phyloP scores from a whole-genome alignment of 257 asterid species.

The Striga asiatica region DNA sequence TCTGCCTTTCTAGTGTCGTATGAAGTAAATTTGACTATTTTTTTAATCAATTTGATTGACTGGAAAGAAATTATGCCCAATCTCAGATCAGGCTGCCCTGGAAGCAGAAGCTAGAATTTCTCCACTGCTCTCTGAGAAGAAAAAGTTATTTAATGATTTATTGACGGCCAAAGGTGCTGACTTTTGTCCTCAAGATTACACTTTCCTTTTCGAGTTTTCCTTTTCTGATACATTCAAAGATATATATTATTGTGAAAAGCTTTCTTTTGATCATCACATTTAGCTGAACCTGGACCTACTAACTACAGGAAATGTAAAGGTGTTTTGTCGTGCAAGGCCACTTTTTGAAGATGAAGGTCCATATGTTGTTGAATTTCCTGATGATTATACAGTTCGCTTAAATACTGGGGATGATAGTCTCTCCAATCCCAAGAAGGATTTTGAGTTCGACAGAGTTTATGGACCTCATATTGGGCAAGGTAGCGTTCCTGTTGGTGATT shows the following conservation, averaged over 20 bases:
- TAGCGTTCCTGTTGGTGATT: constrained; percentile 14
- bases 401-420: constrained; percentile 66
- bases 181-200: constrained; percentile 15
- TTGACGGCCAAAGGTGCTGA: constrained; percentile 81
- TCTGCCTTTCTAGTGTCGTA: neutral
- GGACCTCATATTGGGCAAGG: constrained; percentile 99
- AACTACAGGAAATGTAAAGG: constrained; percentile 81
- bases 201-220: constrained; percentile 3
- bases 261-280: constrained; percentile 6
- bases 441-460: constrained; percentile 93
- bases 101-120: constrained; percentile 92
- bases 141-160: constrained; percentile 70
- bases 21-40: neutral
- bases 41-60: constrained; percentile 14
- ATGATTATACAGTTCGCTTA: constrained; percentile 60
- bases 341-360: constrained; percentile 93
- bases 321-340: constrained; percentile 89
- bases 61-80: constrained; percentile 15
- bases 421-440: constrained; percentile 88
- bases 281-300: constrained; percentile 20
- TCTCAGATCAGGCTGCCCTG: constrained; percentile 85
- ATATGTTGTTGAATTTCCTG: constrained; percentile 80
- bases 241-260: constrained; percentile 13
- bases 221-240: neutral
- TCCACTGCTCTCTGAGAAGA: constrained; percentile 83